Conservation (phyloP, 768 basidiomycete genomes). For the Pisolithus albus region DNA sequence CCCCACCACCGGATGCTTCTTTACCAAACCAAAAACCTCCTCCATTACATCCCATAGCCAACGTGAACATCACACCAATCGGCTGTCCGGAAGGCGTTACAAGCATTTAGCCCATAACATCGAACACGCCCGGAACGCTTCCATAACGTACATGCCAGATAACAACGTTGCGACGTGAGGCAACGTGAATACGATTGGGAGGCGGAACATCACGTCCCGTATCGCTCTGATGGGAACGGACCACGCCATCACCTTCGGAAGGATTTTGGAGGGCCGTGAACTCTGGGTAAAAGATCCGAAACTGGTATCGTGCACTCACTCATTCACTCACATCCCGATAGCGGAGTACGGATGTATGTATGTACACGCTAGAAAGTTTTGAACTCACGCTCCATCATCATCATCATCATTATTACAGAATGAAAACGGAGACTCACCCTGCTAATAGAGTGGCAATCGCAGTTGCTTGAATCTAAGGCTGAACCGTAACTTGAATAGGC, state of each 20-base stretch:
- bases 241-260: conserved; percentile 50
- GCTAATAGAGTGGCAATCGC: conserved; percentile 11
- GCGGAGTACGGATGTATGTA: conserved; percentile 50
- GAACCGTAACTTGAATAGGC: neutral
- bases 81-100: conserved; percentile 57
- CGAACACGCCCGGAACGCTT: neutral
- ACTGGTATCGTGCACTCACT: conserved; percentile 27
- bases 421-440: conserved; percentile 16
- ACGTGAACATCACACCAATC: conserved; percentile 53
- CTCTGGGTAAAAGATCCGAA: conserved; percentile 18
- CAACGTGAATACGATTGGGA: conserved; percentile 60
- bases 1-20: conserved; percentile 7
- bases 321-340: conserved; percentile 68
- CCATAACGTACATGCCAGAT: conserved; percentile 31
- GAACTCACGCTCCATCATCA: neutral
- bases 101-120: conserved; percentile 1
- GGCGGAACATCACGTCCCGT: conserved; percentile 46
- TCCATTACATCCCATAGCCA: conserved; percentile 53
- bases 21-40: conserved; percentile 61
- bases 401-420: too few species aligned
- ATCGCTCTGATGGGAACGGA: conserved; percentile 48
- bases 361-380: conserved; percentile 40
- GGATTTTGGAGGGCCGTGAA: conserved; percentile 47
- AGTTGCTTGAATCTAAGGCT: too few species aligned
- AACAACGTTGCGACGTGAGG: conserved; percentile 51